Evolutionary conservation across 306 rosid genomes (phyloP).

Genomic region (Morella rubra): DNA sequence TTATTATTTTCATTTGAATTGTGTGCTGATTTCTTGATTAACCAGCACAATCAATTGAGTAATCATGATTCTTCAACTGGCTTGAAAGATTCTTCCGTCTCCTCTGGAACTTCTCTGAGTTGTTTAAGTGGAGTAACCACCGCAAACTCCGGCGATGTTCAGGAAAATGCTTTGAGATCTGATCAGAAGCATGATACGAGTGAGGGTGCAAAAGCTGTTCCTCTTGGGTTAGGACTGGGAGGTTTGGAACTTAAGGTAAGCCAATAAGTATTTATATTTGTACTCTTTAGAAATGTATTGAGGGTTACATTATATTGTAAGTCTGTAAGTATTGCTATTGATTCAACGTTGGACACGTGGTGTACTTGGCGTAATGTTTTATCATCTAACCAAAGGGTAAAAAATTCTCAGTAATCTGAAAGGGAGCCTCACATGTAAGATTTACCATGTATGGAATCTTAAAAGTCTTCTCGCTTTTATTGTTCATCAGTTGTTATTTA

Average conservation of each 20-base stretch:
- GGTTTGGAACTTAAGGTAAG: slow-evolving; percentile 82
- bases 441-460: background rate
- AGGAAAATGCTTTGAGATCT: slow-evolving; percentile 36
- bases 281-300: slow-evolving; percentile 12
- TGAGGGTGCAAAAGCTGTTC: slow-evolving; percentile 58
- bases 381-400: background rate
- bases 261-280: background rate
- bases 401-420: background rate
- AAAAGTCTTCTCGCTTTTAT: background rate
- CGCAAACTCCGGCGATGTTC: slow-evolving; percentile 36
- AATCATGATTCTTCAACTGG: slow-evolving; percentile 41
- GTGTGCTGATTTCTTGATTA: slow-evolving; percentile 23
- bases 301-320: background rate
- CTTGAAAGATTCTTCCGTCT: slow-evolving; percentile 43
- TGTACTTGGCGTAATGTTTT: background rate
- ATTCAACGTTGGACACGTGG: background rate
- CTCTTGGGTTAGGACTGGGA: slow-evolving; percentile 84
- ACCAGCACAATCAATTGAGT: slow-evolving; percentile 34
- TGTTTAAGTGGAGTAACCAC: slow-evolving; percentile 46
- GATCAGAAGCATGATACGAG: slow-evolving; percentile 42
- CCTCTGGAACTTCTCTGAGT: slow-evolving; percentile 47
- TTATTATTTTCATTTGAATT: slow-evolving; percentile 16
- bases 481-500: background rate
- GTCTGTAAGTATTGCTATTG: background rate
- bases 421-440: background rate